Evolutionary conservation across 257 asterid species (phyloP).

Genomic region (Gardenia jasminoides): DNA sequence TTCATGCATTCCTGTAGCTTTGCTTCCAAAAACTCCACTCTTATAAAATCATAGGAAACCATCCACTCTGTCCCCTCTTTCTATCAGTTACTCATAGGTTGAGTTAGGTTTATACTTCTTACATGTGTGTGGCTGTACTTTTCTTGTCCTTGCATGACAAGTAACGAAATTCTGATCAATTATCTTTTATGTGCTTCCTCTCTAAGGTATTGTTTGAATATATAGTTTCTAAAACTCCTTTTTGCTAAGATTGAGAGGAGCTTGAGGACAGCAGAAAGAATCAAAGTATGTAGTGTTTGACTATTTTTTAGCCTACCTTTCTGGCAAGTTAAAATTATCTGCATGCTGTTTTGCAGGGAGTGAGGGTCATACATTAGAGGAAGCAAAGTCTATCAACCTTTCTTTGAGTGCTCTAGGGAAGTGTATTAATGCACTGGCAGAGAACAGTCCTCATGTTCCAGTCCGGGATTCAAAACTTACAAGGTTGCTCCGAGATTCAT

Average conservation of each 20-base stretch:
- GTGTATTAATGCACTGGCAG: conserved; percentile 94
- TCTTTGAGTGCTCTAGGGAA: conserved; percentile 89
- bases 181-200: background rate
- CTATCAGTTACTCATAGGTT: background rate
- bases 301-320: background rate
- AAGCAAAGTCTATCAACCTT: conserved; percentile 86
- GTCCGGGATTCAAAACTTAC: conserved; percentile 93
- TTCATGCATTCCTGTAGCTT: background rate
- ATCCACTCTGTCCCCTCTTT: background rate
- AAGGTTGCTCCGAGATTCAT: conserved; percentile 88
- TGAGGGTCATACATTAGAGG: conserved; percentile 79
- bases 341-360: conserved; percentile 52
- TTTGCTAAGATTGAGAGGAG: background rate
- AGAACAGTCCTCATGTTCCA: conserved; percentile 87
- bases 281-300: background rate
- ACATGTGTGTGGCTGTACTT: background rate
- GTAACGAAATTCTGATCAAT: background rate
- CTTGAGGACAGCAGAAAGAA: background rate
- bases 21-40: background rate
- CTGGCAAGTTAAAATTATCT: conserved; percentile 3
- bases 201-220: background rate
- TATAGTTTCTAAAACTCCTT: background rate
- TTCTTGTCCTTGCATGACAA: background rate
- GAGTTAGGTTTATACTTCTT: background rate
- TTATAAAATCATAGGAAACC: background rate